Conservation (phyloP, 2,329 filamentous ascomycete species). For the Ramichloridium luteum region DNA sequence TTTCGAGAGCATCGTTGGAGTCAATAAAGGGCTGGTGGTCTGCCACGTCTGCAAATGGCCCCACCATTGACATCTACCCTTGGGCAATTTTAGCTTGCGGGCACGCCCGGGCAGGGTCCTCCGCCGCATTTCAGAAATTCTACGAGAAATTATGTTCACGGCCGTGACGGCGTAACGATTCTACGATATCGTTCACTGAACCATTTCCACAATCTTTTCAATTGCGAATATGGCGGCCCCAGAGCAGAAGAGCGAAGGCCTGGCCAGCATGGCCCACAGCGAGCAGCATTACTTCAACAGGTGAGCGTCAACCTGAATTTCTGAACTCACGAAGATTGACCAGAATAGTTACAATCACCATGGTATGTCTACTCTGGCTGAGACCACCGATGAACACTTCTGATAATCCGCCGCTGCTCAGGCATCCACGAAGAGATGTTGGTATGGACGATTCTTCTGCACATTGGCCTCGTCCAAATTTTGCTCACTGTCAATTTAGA, state of each 20-base stretch:
- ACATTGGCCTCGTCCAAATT: conserved; percentile 2
- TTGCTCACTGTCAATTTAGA: conserved; percentile 41
- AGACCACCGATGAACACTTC: not conserved
- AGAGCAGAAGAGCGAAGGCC: conserved; percentile 12
- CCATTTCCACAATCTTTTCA: no score
- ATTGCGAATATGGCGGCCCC: conserved; percentile 2
- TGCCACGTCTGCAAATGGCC: no score
- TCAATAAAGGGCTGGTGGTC: no score
- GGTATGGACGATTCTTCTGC: conserved; percentile 47
- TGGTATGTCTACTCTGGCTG: conserved; percentile 48
- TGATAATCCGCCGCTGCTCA: no score
- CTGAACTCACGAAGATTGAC: conserved; percentile 4
- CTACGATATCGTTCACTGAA: no score
- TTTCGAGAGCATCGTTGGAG: no score
- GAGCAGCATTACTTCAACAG: conserved; percentile 99
- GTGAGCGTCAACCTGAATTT: conserved; percentile 42
- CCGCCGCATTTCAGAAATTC: no score
- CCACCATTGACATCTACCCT: no score
- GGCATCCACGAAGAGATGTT: conserved; percentile 98
- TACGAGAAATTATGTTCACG: no score
- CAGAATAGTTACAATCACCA: conserved; percentile 83
- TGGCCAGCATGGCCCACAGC: conserved; percentile 71
- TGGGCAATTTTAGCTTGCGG: no score
- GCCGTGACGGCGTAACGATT: no score
- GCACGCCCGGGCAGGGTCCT: no score